Evolutionary conservation across 2,329 filamentous ascomycete genomes (phyloP), one percentile per base, ranked within the genome.

Genomic region (Laburnicola sp.): DNA sequence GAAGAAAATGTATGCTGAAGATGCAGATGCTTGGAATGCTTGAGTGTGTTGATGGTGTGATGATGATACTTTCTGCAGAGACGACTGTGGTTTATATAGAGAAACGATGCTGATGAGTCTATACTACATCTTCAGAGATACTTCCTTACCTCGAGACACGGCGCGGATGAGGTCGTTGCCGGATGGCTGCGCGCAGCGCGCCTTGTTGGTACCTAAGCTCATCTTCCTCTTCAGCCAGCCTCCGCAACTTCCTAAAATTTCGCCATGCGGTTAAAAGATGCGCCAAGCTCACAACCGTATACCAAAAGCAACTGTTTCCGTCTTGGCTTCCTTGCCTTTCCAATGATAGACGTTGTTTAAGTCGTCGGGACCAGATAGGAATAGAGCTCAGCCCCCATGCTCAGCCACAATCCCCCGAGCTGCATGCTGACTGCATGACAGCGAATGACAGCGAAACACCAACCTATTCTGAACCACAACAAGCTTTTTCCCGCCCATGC

Each of bases 61-160:
- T 64, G 51, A 59, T 60, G 50, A 54, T 36, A 28, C 52, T 38
- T 44, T 54, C 49, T n/a, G 41, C 40, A 45, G 25, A 53, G 37
- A 43, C 44, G 26, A 31, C 21, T 8, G 10, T 35, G 21, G 38
- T 46, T 57, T 64, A 62, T 62, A 63, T 54, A 28, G 45, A 36
- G 4, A 21, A 44, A 9, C n/a, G 4, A n/a, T 11, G 23, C n/a
- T 22, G 38, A 16, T 26, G 9, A 6, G 11, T 23, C 2, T 28
- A 34, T 37, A 16, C 45, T 39, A n/a, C 28, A 28, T 37, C 37
- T 27, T 56, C 38, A 46, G 35, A 32, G 45, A 21, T 3, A 9
- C 27, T 21, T 37, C 34, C 28, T 35, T 41, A 32, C 23, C 41
- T 26, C 25, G 26, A 38, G 30, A 44, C 45, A 35, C 47, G 40